phyloP scores from a whole-genome alignment of 768 basidiomycete species.

The Russula abietina region DNA sequence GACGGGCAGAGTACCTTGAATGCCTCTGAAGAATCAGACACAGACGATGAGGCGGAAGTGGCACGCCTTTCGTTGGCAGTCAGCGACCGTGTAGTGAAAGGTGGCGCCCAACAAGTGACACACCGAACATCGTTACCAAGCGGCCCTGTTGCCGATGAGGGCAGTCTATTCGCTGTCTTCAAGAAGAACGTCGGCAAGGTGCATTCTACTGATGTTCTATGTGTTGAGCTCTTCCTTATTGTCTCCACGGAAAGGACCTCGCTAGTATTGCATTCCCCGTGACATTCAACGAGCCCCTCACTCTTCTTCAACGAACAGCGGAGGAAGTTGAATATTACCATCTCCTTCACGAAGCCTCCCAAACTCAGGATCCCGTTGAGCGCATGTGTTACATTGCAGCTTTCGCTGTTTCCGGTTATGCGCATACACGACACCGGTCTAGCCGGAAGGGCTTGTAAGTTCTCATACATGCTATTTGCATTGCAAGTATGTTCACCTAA shows the following conservation, averaged over 20 bases:
- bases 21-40: constrained; percentile 48
- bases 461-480: background rate
- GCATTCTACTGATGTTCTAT: constrained; percentile 19
- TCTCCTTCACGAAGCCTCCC: constrained; percentile 61
- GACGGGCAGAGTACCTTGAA: constrained; percentile 41
- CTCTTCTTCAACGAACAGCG: constrained; percentile 71
- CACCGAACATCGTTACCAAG: constrained; percentile 57
- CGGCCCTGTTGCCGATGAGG: constrained; percentile 62
- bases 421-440: constrained; percentile 71
- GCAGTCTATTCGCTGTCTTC: constrained; percentile 72
- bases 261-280: constrained; percentile 83
- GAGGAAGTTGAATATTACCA: constrained; percentile 79
- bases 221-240: constrained; percentile 1
- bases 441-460: constrained; percentile 86
- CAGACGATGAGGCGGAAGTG: constrained; percentile 36
- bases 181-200: constrained; percentile 91
- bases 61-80: constrained; percentile 15
- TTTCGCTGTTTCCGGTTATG: constrained; percentile 80
- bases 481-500: constrained; percentile 4
- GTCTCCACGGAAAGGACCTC: constrained; percentile 49
- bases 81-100: constrained; percentile 9
- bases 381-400: constrained; percentile 74
- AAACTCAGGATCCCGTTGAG: constrained; percentile 51
- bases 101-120: constrained; percentile 27
- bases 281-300: constrained; percentile 84